Conservation (phyloP, 768 basidiomycete genomes). For the Hericium alpestre region DNA sequence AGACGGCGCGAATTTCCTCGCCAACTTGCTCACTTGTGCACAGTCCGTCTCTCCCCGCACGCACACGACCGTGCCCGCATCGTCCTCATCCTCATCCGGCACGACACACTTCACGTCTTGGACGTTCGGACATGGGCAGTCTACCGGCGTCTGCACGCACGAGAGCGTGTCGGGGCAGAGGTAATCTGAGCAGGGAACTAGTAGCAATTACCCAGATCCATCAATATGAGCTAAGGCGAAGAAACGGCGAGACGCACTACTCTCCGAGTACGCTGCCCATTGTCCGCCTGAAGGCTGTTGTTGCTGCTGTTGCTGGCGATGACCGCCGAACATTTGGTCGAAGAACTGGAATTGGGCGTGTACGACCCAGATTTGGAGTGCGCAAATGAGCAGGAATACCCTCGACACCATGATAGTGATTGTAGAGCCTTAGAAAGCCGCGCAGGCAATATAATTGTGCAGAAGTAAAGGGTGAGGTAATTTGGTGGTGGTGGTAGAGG, state of each 20-base stretch:
- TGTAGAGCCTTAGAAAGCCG: too few species aligned
- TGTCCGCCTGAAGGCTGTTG: slow-evolving; percentile 12
- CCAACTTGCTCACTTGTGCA: slow-evolving; percentile 45
- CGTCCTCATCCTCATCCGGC: slow-evolving; percentile 46
- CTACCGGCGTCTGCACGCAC: slow-evolving; percentile 49
- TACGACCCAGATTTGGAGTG: neutral
- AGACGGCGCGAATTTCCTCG: slow-evolving; percentile 27
- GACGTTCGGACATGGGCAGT: slow-evolving; percentile 70
- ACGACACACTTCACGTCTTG: slow-evolving; percentile 72
- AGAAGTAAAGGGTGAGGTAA: too few species aligned
- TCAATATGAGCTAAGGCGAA: neutral
- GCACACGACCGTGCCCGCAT: slow-evolving; percentile 56
- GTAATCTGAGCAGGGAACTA: slow-evolving; percentile 66
- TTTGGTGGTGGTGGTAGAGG: too few species aligned
- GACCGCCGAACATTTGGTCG: slow-evolving; percentile 12
- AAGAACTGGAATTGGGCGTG: slow-evolving; percentile 14
- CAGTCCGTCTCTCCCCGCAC: slow-evolving; percentile 60
- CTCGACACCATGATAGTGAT: too few species aligned
- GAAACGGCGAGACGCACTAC: slow-evolving; percentile 1
- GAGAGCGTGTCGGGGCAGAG: slow-evolving; percentile 66
- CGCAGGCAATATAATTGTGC: too few species aligned
- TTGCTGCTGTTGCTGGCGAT: slow-evolving; percentile 11
- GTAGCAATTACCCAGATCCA: neutral
- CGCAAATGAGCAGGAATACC: neutral
- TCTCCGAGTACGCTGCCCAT: slow-evolving; percentile 11